Evolutionary conservation across 192 early-diverging fungal species (phyloP).

Genomic region (Linderina pennispora): DNA sequence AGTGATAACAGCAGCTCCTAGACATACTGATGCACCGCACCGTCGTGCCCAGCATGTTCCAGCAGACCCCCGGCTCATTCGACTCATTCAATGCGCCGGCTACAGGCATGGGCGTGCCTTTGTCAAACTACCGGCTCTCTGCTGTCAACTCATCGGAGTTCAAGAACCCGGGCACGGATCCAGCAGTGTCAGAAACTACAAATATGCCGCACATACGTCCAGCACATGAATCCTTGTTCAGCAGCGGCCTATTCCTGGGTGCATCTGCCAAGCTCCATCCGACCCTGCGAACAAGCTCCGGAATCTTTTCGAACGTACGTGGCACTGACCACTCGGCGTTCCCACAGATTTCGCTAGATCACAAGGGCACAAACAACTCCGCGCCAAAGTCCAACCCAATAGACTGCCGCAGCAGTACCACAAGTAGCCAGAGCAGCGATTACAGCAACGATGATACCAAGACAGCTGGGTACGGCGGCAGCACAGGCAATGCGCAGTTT

Average conservation of each 20-base stretch:
- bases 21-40: not conserved
- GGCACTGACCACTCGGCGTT: not conserved
- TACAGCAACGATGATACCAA: not conserved
- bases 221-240: not conserved
- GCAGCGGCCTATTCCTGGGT: not conserved
- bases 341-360: not conserved
- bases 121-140: slow-evolving; percentile 28
- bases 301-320: not conserved
- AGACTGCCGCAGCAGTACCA: not conserved
- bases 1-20: not conserved
- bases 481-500: too few relatives aligned
- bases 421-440: not conserved
- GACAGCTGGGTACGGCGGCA: too few relatives aligned
- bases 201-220: not conserved
- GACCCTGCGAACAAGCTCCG: not conserved
- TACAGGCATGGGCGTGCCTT: slow-evolving; percentile 1
- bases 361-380: not conserved
- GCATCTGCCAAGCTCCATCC: not conserved
- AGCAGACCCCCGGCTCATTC: not conserved
- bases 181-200: too few relatives aligned
- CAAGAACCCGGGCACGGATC: too few relatives aligned
- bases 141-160: slow-evolving; percentile 12
- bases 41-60: not conserved
- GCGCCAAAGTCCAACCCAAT: not conserved
- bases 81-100: not conserved